Evolutionary conservation across 2,329 filamentous ascomycete genomes (phyloP), one percentile per base, ranked within the genome.

Genomic region (Pseudohalonectria lignicola): DNA sequence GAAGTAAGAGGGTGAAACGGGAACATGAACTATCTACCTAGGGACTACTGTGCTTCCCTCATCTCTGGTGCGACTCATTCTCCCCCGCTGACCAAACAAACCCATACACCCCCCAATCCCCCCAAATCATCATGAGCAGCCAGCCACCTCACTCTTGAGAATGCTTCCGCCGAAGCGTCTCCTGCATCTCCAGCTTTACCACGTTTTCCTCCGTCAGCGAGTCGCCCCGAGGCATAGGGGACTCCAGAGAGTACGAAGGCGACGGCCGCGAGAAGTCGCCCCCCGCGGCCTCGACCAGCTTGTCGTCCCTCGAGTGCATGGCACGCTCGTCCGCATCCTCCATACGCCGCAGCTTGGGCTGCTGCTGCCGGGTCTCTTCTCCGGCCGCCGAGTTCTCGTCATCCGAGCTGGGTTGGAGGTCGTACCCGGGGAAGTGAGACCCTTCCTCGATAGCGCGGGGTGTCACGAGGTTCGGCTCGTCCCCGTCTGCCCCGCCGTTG

Each of bases 191-290:
- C n/a, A 52, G 43, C 36, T 43, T 47, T 13, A 42, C 44, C 13
- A 53, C 42, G 35, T 53, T 53, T 29, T 47, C 49, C 38, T 49
- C 45, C 2, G 51, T 53, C 28, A 53, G 39, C 13, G 47, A 41
- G 23, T 48, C 45, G 28, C 28, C 40, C 12, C 33, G 39, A 28
- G 41, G 38, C 7, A 37, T 32, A 21, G 41, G 34, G 2, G 45
- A 42, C 34, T 42, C 45, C 13, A 46, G 42, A 21, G 39, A 39
- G 8, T 44, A 40, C 6, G 44, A 42, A 10, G 33, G 31, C 32
- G 35, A 31, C 4, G 21, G 32, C 29, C 17, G 21, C 20, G 30
- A 26, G 16, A 21, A 19, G n/a, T 31, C 36, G 2, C 41, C 41
- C 10, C 43, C 46, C 2, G 46, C 46, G 5, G 48, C 49, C 25